These are phyloP conservation scores for Coemansia sp. DNA, from an alignment of 192 early-diverging fungal species.

Conservation along the genomic window DNA sequence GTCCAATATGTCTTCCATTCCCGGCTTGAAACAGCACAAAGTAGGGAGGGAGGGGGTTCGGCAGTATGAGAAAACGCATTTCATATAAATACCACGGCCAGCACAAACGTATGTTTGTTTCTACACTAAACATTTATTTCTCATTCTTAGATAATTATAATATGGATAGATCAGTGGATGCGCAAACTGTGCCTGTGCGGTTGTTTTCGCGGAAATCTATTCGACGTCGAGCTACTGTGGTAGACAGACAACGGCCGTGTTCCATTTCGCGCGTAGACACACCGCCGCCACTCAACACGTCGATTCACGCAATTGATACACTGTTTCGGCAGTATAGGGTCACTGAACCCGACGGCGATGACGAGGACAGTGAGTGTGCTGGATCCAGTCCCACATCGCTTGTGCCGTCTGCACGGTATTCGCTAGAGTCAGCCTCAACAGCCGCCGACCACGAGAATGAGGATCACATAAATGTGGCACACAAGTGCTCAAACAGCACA, in stretches of 20 bases:
- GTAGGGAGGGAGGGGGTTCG: no score
- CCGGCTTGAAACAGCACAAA: no score
- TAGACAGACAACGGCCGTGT: neutral
- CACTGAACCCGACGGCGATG: neutral
- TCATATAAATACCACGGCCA: neutral
- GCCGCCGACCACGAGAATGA: neutral
- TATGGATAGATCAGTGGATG: neutral
- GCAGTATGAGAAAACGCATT: no score
- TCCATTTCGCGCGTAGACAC: conserved; percentile 26
- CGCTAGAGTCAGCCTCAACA: conserved; percentile 3
- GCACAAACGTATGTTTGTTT: neutral
- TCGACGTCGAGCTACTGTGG: neutral
- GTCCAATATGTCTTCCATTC: no score
- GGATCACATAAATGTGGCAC: neutral
- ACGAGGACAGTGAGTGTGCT: neutral
- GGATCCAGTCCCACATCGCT: conserved; percentile 4
- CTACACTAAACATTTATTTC: neutral
- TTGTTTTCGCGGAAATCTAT: neutral
- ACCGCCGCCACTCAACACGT: conserved; percentile 14
- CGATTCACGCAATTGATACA: conserved; percentile 26
- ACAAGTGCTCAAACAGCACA: neutral
- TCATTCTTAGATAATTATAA: neutral
- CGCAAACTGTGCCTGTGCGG: neutral
- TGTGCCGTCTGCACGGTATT: neutral
- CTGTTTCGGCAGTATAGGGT: conserved; percentile 20